Evolutionary conservation across 129 eudicot species (phyloP), one percentile per base, ranked within the genome.

Genomic region (Helianthus tuberosus): DNA sequence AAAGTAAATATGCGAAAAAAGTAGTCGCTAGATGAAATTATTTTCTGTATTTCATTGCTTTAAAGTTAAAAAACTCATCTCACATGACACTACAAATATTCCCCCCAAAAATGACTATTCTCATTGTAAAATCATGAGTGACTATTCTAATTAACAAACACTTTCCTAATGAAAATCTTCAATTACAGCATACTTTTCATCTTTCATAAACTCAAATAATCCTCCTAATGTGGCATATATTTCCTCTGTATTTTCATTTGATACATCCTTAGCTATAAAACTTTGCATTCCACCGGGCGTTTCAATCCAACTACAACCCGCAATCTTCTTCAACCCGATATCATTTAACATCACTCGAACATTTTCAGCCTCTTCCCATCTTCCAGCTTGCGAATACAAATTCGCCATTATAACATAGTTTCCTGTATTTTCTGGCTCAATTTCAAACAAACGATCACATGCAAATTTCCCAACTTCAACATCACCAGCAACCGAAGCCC

Each of bases 391-490:
- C 27, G 93, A 83, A 79, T 83, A 90, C 20, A 90, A 54, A 77
- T 90, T 90, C 11, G 93, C 96, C 93, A 90, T 78, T 38, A 87
- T 59, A 43, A 87, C 41, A 72, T 85, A 85, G 46, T 83, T 90
- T n/a, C 88, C 91, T 0, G 91, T 84, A 69, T 87, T 90, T 59
- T 83, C 93, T 48, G 93, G 93, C 83, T 87, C 96, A 71, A 87
- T 78, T 64, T 73, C 75, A 74, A 87, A 83, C 71, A 90, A 78
- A 17, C 47, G 83, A 58, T 74, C 77, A 76, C 80, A 90, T 55
- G 79, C 86, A 59, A 78, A 74, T 64, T 81, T 65, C 20, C 91
- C 96, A 67, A 90, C 73, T 75, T 90, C 93, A 58, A 90, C 84
- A 75, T 90, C 79, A 55, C 87, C 84, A 77, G 58, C 79, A 79